Percentiles rank a stretch among this genome's conserved stretches.
Conservation (phyloP, 805 yeast genomes). For the Wickerhamiella shivajii region DNA sequence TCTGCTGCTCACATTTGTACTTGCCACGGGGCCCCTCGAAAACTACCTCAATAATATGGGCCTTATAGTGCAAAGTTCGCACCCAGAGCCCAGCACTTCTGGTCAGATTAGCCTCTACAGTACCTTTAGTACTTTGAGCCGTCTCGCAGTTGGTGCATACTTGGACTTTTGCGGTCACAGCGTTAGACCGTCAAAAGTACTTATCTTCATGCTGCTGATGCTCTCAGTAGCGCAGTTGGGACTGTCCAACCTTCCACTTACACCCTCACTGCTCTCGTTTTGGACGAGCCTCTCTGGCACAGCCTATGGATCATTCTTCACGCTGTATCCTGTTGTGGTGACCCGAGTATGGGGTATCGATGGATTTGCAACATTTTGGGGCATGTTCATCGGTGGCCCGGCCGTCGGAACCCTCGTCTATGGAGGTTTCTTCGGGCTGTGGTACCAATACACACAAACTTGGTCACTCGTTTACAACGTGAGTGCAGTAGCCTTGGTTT, state of each 20-base stretch:
- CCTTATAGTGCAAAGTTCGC: constrained; percentile 39
- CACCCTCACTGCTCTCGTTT: constrained; percentile 17
- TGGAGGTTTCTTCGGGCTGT: constrained; percentile 54
- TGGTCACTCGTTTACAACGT: constrained; percentile 11
- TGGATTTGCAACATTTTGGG: constrained; percentile 86
- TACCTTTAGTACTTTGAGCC: constrained; percentile 50
- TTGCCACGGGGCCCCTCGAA: constrained; percentile 72
- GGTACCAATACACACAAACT: constrained; percentile 32
- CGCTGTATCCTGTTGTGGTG: constrained; percentile 72
- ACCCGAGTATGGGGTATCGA: constrained; percentile 80
- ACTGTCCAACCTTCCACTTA: constrained; percentile 14
- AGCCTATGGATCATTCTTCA: constrained; percentile 71
- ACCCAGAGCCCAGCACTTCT: constrained; percentile 19
- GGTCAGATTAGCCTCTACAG: constrained; percentile 44
- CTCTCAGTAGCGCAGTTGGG: constrained; percentile 28
- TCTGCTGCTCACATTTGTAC: constrained; percentile 45
- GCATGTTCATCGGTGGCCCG: constrained; percentile 75
- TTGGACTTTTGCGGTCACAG: constrained; percentile 42
- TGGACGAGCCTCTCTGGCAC: constrained; percentile 45
- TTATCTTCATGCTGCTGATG: constrained; percentile 22
- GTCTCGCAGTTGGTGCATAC: constrained; percentile 51
- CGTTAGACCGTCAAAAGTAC: constrained; percentile 20
- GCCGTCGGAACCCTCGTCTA: constrained; percentile 62
- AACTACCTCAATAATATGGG: constrained; percentile 75
- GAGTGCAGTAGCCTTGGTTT: constrained; percentile 11